Base-by-base conservation (phyloP, 2,329 filamentous ascomycete genomes). In the Talaromyces verruculosus region DNA sequence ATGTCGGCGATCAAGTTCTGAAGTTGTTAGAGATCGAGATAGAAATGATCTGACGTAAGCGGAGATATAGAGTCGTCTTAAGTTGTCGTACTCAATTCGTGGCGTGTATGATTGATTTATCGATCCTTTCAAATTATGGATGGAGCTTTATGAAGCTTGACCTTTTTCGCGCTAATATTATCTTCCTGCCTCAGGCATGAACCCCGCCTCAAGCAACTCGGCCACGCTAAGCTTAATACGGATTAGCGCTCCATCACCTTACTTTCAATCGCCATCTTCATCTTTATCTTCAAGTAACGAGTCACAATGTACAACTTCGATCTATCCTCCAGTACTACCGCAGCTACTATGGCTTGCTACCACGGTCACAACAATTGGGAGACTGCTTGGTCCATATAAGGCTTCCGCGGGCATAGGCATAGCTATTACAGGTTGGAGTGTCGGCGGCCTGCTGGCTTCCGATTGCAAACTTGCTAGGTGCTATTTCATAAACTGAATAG, bases 81-180 rank as follows among this genome's bases (percentile, higher is more conserved):
- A 17, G 5, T 13, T 17, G 17, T 35, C 28, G 30, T 22, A 19
- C n/a, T 61, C 43, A 63, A 33, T 63, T 41, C 13, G 45, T 63
- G 55, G 61, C 17, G 15, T n/a, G 49, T 25, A 39, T 22, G 61
- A 63, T 6, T 33, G 61, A 62, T 6, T 33, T 30, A 22, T 57
- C n/a, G 51, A 5, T 37, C 51, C 7, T 19, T 5, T 57, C 10
- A 25, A 37, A 37, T 57, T 33, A 33, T 33, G 28, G 61, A 63
- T 63, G 47, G 47, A 63, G 47, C 47, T 63, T 57, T 37, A 3
- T 37, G 53, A 39, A 37, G 53, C 53, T 57, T 37, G 53, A 57
- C 53, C 53, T 57, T 57, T 57, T 57, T 57, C 53, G 53, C 53
- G 53, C 53, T 57, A 53, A 57, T 53, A 25, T 13, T 22, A 8